Evolutionary conservation across 108 stramenopile species (phyloP), one percentile per base, ranked within the genome.

Genomic region (Nitzschia sp.): DNA sequence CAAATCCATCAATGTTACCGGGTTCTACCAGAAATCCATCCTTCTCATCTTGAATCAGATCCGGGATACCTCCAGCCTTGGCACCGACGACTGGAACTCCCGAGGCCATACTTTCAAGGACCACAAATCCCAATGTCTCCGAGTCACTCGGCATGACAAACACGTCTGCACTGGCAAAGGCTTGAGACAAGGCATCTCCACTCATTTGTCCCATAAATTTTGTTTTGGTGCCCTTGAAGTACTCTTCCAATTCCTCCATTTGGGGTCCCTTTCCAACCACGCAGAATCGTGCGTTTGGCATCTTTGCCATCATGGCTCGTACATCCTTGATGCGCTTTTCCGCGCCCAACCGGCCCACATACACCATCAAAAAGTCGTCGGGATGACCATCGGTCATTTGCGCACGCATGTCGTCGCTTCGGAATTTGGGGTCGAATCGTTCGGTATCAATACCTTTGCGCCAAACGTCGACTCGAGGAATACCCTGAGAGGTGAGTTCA

Each of bases 391-490:
- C 84, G 1, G 93, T 61, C 81, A 98, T 95, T 58, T 70, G 63
- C 0, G 69, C 53, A 38, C 97, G 82, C 91, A 95, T 95, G 55
- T 73, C 83, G 9, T 49, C 67, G 23, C 54, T 64, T 29, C 67
- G 70, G 65, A 94, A 97, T 36, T 75, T 75, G 4, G 98, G 98
- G 63, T 97, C 71, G 70, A 98, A 98, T 21, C 87, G 83, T 42
- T 88, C 86, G n/a, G 93, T 95, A 72, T 95, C 94, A 79, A 95
- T 95, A 4, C 96, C 96, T 81, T 95, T 97, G 2, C 93, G 60
- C 96, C 96, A 97, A 15, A 97, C 97, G 18, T 96, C 97, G 25
- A 97, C 95, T 19, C 96, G 78, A 17, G 87, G 86, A 33, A 98
- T 85, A n/a, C 97, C 96, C 54, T 96, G 81, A 19, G 46, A 70